A percentile compares a stretch with the other conserved stretches of the same genome.
Conservation (phyloP, 176 grass and related monocot genomes). For the Musa itinerans region DNA sequence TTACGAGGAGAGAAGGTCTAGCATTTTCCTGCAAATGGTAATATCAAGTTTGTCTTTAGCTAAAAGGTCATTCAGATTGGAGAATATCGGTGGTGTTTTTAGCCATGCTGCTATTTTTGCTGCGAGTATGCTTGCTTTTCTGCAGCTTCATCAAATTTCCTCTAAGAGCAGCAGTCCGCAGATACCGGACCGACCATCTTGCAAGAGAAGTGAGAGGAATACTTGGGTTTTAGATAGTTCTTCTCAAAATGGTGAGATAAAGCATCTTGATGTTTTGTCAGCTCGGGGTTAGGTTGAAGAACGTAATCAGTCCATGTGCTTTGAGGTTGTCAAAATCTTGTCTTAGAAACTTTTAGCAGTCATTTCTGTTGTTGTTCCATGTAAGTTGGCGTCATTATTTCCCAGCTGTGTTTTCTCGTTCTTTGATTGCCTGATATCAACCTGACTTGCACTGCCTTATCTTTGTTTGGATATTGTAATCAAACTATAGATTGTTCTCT, state of each 20-base stretch:
- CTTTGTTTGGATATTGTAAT: neutral
- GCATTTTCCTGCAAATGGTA: slow-evolving; percentile 41
- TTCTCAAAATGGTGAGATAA: slow-evolving; percentile 26
- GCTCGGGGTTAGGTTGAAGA: slow-evolving; percentile 42
- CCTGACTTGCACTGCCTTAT: neutral
- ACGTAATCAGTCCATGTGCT: neutral
- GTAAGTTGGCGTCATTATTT: neutral
- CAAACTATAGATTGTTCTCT: too few species aligned
- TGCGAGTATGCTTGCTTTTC: slow-evolving; percentile 72
- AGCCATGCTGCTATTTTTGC: slow-evolving; percentile 62
- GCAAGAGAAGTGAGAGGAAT: slow-evolving; percentile 32
- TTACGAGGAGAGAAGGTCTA: slow-evolving; percentile 25
- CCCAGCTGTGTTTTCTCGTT: neutral
- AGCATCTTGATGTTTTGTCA: slow-evolving; percentile 58
- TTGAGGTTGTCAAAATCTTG: neutral
- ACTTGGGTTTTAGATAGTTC: slow-evolving; percentile 25
- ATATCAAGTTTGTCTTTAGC: slow-evolving; percentile 48
- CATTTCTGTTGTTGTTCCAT: neutral
- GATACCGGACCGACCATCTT: slow-evolving; percentile 4
- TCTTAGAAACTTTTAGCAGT: neutral
- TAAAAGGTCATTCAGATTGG: slow-evolving; percentile 43
- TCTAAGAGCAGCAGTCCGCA: slow-evolving; percentile 25
- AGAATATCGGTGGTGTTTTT: slow-evolving; percentile 37
- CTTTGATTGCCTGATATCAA: neutral
- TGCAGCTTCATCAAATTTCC: slow-evolving; percentile 58